Conservation (phyloP, 164 flowering plant species). For the Dillenia turbinata region DNA sequence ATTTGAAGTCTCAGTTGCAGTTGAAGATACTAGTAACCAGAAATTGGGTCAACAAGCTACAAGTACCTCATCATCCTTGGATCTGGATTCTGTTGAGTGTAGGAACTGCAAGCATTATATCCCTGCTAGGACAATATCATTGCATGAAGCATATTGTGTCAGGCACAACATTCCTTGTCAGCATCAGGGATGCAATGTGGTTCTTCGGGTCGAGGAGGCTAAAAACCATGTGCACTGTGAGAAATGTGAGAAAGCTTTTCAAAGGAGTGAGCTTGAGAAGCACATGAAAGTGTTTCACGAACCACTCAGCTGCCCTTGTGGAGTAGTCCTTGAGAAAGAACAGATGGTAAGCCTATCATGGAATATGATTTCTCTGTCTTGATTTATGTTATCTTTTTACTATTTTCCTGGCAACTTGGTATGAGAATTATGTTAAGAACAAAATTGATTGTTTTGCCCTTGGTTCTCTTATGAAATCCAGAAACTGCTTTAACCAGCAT, state of each 20-base stretch:
- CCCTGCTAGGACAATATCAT: slow-evolving; percentile 67
- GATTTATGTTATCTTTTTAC: background rate
- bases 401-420: too few relatives aligned
- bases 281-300: slow-evolving; percentile 95
- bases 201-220: slow-evolving; percentile 73
- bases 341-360: slow-evolving; percentile 61
- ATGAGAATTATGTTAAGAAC: too few relatives aligned
- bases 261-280: slow-evolving; percentile 73
- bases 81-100: slow-evolving; percentile 65
- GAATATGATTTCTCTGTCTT: background rate
- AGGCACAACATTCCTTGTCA: slow-evolving; percentile 76
- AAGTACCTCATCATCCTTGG: slow-evolving; percentile 41
- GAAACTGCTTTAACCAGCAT: too few relatives aligned
- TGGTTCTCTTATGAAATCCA: too few relatives aligned
- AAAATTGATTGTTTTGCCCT: too few relatives aligned
- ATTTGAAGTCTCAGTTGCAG: slow-evolving; percentile 40
- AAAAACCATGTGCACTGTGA: slow-evolving; percentile 74
- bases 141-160: slow-evolving; percentile 90
- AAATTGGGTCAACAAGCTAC: slow-evolving; percentile 46
- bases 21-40: slow-evolving; percentile 34
- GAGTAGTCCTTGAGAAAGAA: slow-evolving; percentile 81
- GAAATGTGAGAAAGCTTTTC: slow-evolving; percentile 76
- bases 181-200: slow-evolving; percentile 78
- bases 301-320: slow-evolving; percentile 82
- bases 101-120: slow-evolving; percentile 73